Conservation (phyloP, 495 filamentous ascomycete species). For the Hypoxylon trugodes region DNA sequence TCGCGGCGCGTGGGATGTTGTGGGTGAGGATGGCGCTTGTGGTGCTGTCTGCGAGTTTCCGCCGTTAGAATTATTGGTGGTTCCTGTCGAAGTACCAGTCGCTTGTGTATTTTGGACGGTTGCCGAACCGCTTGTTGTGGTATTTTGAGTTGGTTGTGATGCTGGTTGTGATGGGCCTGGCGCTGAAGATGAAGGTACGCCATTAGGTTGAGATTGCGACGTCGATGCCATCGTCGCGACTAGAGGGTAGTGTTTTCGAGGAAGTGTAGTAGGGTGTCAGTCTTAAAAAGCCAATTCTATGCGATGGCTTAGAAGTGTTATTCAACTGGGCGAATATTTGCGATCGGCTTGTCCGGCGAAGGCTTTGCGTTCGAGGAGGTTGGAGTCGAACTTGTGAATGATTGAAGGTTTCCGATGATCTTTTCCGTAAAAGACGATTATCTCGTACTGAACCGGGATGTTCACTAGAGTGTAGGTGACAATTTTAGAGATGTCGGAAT, state of each 20-base stretch:
- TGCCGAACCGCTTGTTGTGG: conserved; percentile 37
- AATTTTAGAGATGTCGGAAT: too few species aligned
- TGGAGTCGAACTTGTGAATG: too few species aligned
- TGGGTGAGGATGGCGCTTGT: conserved; percentile 40
- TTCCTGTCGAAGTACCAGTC: conserved; percentile 43
- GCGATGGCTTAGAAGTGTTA: too few species aligned
- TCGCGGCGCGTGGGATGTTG: conserved; percentile 63
- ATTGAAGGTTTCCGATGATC: too few species aligned
- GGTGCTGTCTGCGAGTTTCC: not conserved
- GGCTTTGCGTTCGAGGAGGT: not conserved
- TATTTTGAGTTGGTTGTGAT: conserved; percentile 45
- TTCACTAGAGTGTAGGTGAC: too few species aligned
- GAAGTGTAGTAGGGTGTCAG: not conserved
- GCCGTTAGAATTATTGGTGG: conserved; percentile 24
- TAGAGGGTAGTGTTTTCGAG: conserved; percentile 6
- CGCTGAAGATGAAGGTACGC: conserved; percentile 44
- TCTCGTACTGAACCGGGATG: too few species aligned
- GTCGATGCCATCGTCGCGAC: conserved; percentile 35
- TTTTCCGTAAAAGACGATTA: too few species aligned
- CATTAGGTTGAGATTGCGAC: conserved; percentile 53
- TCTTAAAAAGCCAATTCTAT: too few species aligned
- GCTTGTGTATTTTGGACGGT: conserved; percentile 46
- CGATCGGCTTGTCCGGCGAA: too few species aligned
- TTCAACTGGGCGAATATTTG: too few species aligned
- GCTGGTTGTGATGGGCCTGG: conserved; percentile 43